Base-by-base conservation (phyloP, 768 basidiomycete species). In the Dacryopinax primogenitus region DNA sequence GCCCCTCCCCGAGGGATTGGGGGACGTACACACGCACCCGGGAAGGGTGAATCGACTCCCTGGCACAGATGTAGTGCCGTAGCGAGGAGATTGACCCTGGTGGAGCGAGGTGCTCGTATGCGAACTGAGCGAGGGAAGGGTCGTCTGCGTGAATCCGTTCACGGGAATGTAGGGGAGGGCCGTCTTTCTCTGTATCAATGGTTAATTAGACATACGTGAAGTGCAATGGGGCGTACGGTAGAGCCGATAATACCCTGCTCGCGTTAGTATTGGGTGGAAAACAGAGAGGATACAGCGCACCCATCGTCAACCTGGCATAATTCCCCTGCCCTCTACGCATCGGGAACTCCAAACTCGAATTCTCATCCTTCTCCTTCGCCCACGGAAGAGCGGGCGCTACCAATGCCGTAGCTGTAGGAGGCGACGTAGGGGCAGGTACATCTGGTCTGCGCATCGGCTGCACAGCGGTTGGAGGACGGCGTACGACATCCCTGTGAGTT, bases 281-380 rank as follows among this genome's bases (percentile, higher is more conserved):
- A 18, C 16, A 18, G 7, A 23, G 23, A 7, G 18, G 41, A 3
- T 15, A 6, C 16, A 23, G 18, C 41, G 41, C 41, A 44, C 41
- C 51, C 51, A 28, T 58, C 18, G 51, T 58, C 30, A 58, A 32
- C 26, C 51, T 23, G 15, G 26, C 26, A 32, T 58, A 58, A 18
- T 58, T 58, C 51, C 3, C 26, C 26, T 58, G 51, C 51, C 51
- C 32, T 32, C 51, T 58, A n/a, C n/a, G n/a, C 51, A 58, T 58
- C 9, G 51, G 51, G 26, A 58, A 58, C 51, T 58, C 51, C 30
- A 58, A 32, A 30, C 51, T 58, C 26, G 51, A 28, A 23, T 28
- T 30, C 4, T 18, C 26, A 32, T 58, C 51, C 51, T 30, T 30
- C 3, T 4, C 26, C 32, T 28, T 6, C 9, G 23, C 18, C 37